phyloP scores from a whole-genome alignment of 768 basidiomycete species.

The Pulveroboletus sp. region DNA sequence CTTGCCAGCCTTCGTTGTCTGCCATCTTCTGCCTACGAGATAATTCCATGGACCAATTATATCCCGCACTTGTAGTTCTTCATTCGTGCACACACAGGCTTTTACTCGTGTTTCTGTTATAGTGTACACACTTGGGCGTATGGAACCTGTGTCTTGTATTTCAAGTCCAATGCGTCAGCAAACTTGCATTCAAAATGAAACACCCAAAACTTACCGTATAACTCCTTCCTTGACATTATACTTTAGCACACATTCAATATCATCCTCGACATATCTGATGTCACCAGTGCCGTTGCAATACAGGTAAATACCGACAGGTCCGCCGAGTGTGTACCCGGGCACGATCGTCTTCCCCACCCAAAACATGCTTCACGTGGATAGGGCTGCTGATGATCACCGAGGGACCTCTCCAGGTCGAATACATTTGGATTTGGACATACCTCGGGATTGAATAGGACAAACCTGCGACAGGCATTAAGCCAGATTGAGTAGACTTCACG shows the following conservation, averaged over 20 bases:
- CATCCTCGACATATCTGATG: constrained; percentile 8
- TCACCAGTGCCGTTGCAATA: constrained; percentile 6
- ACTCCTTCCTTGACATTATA: neutral
- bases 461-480: too few species aligned
- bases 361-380: constrained; percentile 12
- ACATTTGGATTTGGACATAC: too few species aligned
- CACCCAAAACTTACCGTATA: neutral
- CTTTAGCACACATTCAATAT: constrained; percentile 1
- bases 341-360: constrained; percentile 10
- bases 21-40: neutral
- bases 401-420: too few species aligned
- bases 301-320: neutral
- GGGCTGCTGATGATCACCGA: too few species aligned
- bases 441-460: too few species aligned
- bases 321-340: constrained; percentile 5
- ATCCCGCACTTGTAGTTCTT: neutral
- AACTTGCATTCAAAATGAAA: too few species aligned
- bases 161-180: too few species aligned
- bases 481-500: too few species aligned
- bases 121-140: neutral
- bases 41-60: neutral
- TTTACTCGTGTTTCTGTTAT: too few species aligned
- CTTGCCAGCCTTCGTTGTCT: constrained; percentile 1
- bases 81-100: neutral
- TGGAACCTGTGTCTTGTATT: too few species aligned